These are phyloP conservation scores for Pythium phragmitis DNA, from an alignment of 352 stramenopile species.

Conservation along the genomic window DNA sequence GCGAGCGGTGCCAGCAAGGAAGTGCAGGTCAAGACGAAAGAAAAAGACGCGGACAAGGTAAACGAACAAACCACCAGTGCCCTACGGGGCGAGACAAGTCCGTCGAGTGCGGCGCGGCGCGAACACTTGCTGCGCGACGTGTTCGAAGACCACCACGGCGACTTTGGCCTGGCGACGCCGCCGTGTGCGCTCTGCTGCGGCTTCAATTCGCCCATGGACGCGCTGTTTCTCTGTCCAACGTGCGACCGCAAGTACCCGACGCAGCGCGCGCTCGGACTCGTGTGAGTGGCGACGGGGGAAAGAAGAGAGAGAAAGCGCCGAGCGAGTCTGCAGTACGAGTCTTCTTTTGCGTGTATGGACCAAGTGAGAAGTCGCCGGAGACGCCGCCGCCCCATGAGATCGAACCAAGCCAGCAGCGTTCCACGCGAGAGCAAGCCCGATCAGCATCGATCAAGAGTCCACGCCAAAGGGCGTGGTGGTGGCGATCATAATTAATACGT, in stretches of 20 bases:
- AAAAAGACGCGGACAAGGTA: slow-evolving; percentile 17
- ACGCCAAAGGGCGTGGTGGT: too few species aligned
- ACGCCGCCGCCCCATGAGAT: too few species aligned
- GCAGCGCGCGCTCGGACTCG: slow-evolving; percentile 58
- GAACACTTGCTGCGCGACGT: slow-evolving; percentile 28
- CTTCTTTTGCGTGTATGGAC: too few species aligned
- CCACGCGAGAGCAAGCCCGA: too few species aligned
- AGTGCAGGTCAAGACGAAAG: slow-evolving; percentile 6
- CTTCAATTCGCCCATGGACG: slow-evolving; percentile 41
- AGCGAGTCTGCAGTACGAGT: too few species aligned
- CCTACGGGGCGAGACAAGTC: slow-evolving; percentile 38
- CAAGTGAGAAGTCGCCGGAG: too few species aligned
- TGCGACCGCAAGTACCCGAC: slow-evolving; percentile 85
- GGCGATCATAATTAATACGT: slow-evolving; percentile 23
- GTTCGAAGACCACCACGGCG: slow-evolving; percentile 27
- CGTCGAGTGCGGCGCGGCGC: slow-evolving; percentile 31
- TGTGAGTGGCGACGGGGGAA: slow-evolving; percentile 21
- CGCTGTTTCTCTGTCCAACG: slow-evolving; percentile 61
- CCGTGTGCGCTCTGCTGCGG: slow-evolving; percentile 62
- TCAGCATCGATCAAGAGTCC: too few species aligned
- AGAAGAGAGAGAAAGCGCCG: too few species aligned
- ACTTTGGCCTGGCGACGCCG: slow-evolving; percentile 10
- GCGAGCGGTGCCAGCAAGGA: slow-evolving; percentile 6
- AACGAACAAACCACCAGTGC: slow-evolving; percentile 1
- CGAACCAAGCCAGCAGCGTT: too few species aligned